Percentiles rank a stretch among this genome's conserved stretches.
Conservation (phyloP, 1,139 yeast species). For the Martiniozyma asiatica region DNA sequence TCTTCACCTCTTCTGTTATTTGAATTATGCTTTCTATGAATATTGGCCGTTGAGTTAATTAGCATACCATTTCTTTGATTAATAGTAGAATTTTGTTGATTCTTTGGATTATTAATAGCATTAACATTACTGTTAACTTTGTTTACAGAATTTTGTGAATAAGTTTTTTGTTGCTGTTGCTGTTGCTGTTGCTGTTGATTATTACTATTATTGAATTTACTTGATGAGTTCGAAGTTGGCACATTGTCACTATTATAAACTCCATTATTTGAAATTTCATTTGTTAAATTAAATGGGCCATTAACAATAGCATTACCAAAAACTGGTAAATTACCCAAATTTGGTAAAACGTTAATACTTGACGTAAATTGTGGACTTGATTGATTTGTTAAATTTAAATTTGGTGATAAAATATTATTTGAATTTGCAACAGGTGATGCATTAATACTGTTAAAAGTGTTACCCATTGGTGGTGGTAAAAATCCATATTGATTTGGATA, state of each 20-base stretch:
- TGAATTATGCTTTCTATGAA: constrained; percentile 24
- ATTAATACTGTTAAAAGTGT: constrained; percentile 2
- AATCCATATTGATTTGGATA: constrained; percentile 8
- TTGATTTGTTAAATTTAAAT: not conserved
- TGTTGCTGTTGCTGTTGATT: constrained; percentile 3
- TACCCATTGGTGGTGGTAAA: constrained; percentile 6
- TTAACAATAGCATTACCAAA: constrained; percentile 1
- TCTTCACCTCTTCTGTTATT: constrained; percentile 29
- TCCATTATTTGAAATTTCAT: too few species aligned
- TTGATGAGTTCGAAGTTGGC: too few species aligned
- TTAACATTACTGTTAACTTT: constrained; percentile 1
- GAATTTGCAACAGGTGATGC: not conserved
- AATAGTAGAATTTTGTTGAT: constrained; percentile 1
- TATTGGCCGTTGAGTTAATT: constrained; percentile 21
- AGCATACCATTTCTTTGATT: constrained; percentile 11
- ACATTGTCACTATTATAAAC: too few species aligned
- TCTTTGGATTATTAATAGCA: constrained; percentile 8
- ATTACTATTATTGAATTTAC: too few species aligned
- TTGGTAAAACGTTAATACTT: constrained; percentile 4
- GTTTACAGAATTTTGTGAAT: constrained; percentile 4
- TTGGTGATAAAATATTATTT: constrained; percentile 4
- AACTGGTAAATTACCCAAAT: not conserved
- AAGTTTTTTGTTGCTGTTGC: constrained; percentile 3
- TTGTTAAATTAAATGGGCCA: too few species aligned
- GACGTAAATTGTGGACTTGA: not conserved